Conservation (phyloP, 1,284 basidiomycete species). For the Rhodotorula sp. region DNA sequence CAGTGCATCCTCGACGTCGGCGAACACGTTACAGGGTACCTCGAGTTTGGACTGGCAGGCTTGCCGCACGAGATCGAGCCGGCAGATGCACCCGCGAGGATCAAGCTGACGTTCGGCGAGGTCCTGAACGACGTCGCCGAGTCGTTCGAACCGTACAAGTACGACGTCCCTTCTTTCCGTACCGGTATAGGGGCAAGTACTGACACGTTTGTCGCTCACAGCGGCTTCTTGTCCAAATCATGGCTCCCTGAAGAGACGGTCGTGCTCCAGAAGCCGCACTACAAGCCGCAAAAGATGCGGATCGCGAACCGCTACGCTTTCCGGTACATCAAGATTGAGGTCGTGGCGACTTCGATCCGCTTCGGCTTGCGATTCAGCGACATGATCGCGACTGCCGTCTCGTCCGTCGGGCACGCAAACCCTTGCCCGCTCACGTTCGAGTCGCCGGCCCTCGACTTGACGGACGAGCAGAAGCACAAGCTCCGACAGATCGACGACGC, state of each 20-base stretch:
- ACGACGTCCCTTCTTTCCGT: constrained; percentile 40
- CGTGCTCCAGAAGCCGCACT: constrained; percentile 9
- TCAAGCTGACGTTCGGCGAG: constrained; percentile 37
- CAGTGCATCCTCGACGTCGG: constrained; percentile 33
- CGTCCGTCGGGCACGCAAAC: constrained; percentile 1
- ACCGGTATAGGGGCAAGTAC: too few relatives aligned
- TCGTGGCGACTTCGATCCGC: constrained; percentile 36
- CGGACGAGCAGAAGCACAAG: neutral
- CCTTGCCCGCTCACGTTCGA: constrained; percentile 2
- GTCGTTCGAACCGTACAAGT: constrained; percentile 48
- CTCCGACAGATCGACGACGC: constrained; percentile 29
- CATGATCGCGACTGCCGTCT: constrained; percentile 3
- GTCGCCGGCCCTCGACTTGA: neutral
- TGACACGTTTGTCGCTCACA: neutral
- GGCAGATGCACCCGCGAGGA: constrained; percentile 36
- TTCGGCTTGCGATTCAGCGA: constrained; percentile 24
- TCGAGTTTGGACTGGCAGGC: constrained; percentile 33
- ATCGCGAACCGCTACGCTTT: constrained; percentile 40
- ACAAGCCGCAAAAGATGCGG: neutral
- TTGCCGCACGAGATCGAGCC: constrained; percentile 28
- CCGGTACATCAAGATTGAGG: constrained; percentile 43
- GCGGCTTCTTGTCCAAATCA: constrained; percentile 37
- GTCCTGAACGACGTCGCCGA: constrained; percentile 42
- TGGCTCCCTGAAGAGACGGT: constrained; percentile 43
- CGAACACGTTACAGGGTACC: constrained; percentile 25